Percentiles rank a stretch among this genome's conserved stretches.
Evolutionary conservation across 257 asterid species (phyloP).

Genomic region (Solanum virginianum): DNA sequence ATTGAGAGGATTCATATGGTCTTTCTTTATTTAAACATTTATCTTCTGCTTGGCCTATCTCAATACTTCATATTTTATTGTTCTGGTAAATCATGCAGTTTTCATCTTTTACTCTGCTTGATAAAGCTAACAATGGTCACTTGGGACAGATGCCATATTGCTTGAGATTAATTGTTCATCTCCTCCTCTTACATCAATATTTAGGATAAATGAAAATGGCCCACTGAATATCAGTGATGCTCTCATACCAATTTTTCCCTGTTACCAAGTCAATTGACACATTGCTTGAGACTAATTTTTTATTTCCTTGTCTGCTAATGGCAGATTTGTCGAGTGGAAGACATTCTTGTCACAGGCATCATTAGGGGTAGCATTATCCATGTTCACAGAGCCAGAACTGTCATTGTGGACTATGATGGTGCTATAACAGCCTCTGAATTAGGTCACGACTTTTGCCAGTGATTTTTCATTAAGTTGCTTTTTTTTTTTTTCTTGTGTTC

Average conservation of each 20-base stretch:
- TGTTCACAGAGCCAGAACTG: slow-evolving; percentile 84
- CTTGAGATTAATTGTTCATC: not conserved
- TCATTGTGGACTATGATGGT: slow-evolving; percentile 68
- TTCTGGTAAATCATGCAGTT: not conserved
- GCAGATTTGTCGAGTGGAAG: slow-evolving; percentile 95
- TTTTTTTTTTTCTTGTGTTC: not conserved
- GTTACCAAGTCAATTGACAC: not conserved
- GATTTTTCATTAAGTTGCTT: not conserved
- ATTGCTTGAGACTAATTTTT: not conserved
- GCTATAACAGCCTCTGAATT: slow-evolving; percentile 80
- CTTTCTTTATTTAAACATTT: not conserved
- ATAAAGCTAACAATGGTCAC: not conserved
- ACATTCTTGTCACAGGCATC: slow-evolving; percentile 67
- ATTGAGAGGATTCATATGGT: not conserved
- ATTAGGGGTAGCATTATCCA: slow-evolving; percentile 87
- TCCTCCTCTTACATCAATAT: not conserved
- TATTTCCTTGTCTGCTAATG: slow-evolving; percentile 6
- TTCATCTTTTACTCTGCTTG: not conserved
- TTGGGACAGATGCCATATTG: not conserved
- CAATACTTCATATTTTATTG: not conserved
- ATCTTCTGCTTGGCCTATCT: not conserved
- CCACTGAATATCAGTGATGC: not conserved
- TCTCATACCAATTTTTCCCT: not conserved
- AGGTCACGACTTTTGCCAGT: slow-evolving; percentile 29
- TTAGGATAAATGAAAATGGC: not conserved